These are phyloP conservation scores for Aspergillus piperis DNA, from an alignment of 2,329 filamentous ascomycete species.

Conservation along the genomic window DNA sequence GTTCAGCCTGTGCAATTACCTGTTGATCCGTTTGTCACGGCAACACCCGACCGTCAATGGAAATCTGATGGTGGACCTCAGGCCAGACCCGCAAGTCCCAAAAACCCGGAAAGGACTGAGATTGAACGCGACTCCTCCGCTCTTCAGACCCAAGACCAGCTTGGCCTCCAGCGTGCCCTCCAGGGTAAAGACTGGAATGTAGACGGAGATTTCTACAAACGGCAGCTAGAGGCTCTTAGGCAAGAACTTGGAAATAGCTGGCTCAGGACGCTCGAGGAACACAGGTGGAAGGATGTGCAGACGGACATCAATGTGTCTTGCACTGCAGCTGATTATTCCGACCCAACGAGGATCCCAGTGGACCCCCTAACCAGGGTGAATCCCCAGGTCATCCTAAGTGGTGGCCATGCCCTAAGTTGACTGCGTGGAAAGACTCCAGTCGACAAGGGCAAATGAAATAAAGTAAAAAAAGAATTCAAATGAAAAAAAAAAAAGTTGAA, in stretches of 20 bases:
- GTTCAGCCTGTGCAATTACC: conserved; percentile 33
- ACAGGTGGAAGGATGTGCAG: conserved; percentile 55
- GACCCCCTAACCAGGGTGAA: conserved; percentile 37
- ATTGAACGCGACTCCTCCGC: conserved; percentile 20
- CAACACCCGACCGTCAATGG: conserved; percentile 31
- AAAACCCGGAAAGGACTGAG: conserved; percentile 22
- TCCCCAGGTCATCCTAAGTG: conserved; percentile 45
- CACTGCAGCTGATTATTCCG: conserved; percentile 34
- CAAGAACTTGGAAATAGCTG: conserved; percentile 85
- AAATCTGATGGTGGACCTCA: conserved; percentile 35
- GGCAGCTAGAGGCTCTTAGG: conserved; percentile 82
- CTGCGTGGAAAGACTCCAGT: background rate
- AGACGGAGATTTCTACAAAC: conserved; percentile 76
- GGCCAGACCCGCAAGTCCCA: conserved; percentile 29
- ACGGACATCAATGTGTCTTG: conserved; percentile 33
- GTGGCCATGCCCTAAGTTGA: conserved; percentile 35
- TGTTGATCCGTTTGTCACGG: conserved; percentile 26
- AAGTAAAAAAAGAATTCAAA: background rate
- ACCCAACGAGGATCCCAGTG: conserved; percentile 34
- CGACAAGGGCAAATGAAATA: background rate
- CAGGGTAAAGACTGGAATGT: conserved; percentile 40
- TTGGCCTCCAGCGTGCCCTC: conserved; percentile 27
- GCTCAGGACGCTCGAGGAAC: conserved; percentile 81
- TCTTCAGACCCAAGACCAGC: conserved; percentile 17
- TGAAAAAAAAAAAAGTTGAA: background rate